These are phyloP conservation scores for Aspergillus felis DNA, from an alignment of 2,329 filamentous ascomycete species.

Conservation along the genomic window DNA sequence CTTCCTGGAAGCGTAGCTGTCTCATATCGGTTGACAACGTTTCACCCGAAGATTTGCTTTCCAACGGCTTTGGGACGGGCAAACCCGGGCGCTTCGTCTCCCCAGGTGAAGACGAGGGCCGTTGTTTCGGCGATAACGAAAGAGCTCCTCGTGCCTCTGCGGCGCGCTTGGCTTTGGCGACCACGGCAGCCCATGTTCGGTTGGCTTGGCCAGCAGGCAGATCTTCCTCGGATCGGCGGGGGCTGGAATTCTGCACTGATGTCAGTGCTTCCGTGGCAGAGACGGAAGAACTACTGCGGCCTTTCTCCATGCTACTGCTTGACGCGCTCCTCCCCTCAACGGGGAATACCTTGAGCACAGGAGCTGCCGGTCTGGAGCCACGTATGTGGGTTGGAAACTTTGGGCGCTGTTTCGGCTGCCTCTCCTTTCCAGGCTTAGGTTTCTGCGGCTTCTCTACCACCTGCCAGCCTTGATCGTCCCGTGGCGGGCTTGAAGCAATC, in stretches of 20 bases:
- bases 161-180: constrained; percentile 20
- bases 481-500: constrained; percentile 19
- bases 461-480: constrained; percentile 31
- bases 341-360: constrained; percentile 22
- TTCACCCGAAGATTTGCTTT: constrained; percentile 29
- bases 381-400: constrained; percentile 17
- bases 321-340: constrained; percentile 30
- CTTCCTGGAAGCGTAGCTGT: constrained; percentile 19
- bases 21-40: constrained; percentile 21
- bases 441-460: constrained; percentile 23
- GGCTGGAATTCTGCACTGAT: constrained; percentile 36
- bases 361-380: constrained; percentile 17
- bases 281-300: constrained; percentile 17
- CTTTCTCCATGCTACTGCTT: constrained; percentile 17
- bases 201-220: constrained; percentile 2
- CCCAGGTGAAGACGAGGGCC: constrained; percentile 18
- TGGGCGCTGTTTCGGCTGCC: constrained; percentile 11
- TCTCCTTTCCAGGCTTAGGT: constrained; percentile 9
- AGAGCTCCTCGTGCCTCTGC: constrained; percentile 2
- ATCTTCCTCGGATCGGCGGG: constrained; percentile 23
- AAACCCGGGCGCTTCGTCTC: constrained; percentile 11
- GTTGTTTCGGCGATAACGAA: constrained; percentile 1
- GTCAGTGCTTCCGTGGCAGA: constrained; percentile 39
- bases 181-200: constrained; percentile 34
- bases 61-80: constrained; percentile 9